These are phyloP conservation scores for Kappamyces sp. DNA, from an alignment of 192 early-diverging fungal genomes.

Conservation along the genomic window DNA sequence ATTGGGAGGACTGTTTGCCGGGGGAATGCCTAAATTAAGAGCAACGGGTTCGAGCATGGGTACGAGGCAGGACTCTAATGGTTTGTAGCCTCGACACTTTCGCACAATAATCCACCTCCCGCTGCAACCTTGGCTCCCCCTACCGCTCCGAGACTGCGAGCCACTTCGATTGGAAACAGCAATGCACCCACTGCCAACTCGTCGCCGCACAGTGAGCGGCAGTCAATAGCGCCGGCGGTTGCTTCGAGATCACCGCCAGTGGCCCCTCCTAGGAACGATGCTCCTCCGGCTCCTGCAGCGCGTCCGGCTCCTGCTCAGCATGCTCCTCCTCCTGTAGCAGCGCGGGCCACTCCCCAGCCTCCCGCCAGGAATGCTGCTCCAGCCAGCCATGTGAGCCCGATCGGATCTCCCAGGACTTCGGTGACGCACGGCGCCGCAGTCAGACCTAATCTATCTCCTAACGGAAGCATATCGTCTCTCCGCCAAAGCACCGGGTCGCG, in stretches of 20 bases:
- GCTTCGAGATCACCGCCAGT: background rate
- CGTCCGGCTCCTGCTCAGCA: constrained; percentile 21
- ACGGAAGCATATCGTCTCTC: constrained; percentile 19
- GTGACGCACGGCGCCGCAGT: constrained; percentile 5
- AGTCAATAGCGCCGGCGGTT: background rate
- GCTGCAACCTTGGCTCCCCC: constrained; percentile 1
- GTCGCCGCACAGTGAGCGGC: background rate
- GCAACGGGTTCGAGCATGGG: constrained; percentile 20
- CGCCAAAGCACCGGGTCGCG: constrained; percentile 1
- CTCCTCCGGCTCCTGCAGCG: constrained; percentile 16
- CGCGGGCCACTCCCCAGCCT: background rate
- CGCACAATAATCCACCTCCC: constrained; percentile 14
- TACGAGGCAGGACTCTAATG: too few species aligned
- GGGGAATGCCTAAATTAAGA: constrained; percentile 53
- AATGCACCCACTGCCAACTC: constrained; percentile 15
- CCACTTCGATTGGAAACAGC: constrained; percentile 2
- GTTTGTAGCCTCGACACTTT: background rate
- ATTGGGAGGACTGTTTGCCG: constrained; percentile 51
- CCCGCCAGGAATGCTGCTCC: constrained; percentile 1
- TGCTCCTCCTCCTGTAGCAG: constrained; percentile 18
- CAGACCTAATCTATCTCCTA: constrained; percentile 4
- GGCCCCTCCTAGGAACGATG: constrained; percentile 13
- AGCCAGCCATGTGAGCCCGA: background rate
- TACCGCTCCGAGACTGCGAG: too few species aligned
- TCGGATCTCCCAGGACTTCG: constrained; percentile 20